These are phyloP conservation scores for Gentiana dahurica DNA, from an alignment of 257 asterid genomes.

Conservation along the genomic window DNA sequence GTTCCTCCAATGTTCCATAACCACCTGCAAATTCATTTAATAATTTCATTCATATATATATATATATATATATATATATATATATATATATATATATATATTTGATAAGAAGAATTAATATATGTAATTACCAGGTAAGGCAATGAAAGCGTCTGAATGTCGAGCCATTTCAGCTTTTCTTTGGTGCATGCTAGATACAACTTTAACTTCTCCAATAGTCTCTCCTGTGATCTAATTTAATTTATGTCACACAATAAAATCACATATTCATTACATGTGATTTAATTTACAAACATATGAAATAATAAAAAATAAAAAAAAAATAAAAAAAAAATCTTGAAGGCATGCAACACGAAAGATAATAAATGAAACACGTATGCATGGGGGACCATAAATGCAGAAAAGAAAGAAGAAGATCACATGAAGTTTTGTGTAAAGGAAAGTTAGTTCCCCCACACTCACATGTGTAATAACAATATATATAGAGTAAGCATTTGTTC, in stretches of 20 bases:
- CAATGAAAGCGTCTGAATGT: constrained; percentile 90
- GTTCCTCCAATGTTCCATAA: constrained; percentile 89
- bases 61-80: no score
- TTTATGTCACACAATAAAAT: neutral
- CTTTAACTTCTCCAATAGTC: constrained; percentile 83
- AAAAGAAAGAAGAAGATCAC: neutral
- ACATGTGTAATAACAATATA: neutral
- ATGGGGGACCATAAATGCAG: no score
- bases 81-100: no score
- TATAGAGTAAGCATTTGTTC: no score
- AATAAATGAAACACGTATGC: no score
- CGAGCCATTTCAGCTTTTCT: constrained; percentile 97
- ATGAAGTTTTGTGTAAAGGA: neutral
- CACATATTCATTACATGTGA: neutral
- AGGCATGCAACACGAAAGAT: neutral
- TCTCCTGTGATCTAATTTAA: constrained; percentile 78
- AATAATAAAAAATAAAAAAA: neutral
- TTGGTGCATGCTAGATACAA: constrained; percentile 89
- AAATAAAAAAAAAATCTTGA: neutral
- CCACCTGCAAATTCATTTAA: constrained; percentile 47
- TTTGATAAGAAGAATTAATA: neutral
- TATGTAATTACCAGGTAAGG: constrained; percentile 57
- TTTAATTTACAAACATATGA: neutral
- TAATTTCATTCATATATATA: neutral
- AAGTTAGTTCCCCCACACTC: neutral